Percentiles rank a stretch among this genome's conserved stretches.
These are phyloP conservation scores for Magnusiomyces suaveolens DNA, from an alignment of 1,139 yeast species.

Conservation along the genomic window DNA sequence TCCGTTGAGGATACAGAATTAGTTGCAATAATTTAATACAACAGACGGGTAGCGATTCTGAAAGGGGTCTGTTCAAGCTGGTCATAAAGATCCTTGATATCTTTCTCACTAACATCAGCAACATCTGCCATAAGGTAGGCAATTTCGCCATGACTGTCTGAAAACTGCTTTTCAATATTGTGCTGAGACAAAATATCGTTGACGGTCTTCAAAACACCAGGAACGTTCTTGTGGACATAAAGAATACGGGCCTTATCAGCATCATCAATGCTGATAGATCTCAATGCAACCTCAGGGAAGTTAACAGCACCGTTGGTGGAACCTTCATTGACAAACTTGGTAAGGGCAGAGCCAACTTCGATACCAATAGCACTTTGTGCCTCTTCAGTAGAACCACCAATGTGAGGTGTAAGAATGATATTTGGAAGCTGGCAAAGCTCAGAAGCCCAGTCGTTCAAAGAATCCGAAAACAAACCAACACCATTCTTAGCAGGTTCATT, in stretches of 20 bases:
- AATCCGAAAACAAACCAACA: constrained; percentile 60
- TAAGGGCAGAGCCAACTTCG: constrained; percentile 79
- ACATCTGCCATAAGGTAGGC: constrained; percentile 98
- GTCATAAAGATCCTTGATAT: constrained; percentile 75
- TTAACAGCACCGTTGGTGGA: constrained; percentile 92
- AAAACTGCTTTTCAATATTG: constrained; percentile 94
- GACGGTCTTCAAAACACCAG: constrained; percentile 96
- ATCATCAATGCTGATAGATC: constrained; percentile 84
- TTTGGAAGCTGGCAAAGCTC: constrained; percentile 78
- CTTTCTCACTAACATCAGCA: constrained; percentile 70
- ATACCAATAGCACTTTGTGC: constrained; percentile 97
- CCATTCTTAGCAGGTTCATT: constrained; percentile 98
- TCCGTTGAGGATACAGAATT: background rate
- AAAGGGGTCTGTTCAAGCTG: constrained; percentile 84
- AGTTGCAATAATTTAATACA: constrained; percentile 43
- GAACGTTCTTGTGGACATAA: constrained; percentile 94
- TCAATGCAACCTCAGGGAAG: constrained; percentile 95
- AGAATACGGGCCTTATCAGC: constrained; percentile 78
- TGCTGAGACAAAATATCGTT: constrained; percentile 90
- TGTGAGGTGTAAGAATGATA: constrained; percentile 90
- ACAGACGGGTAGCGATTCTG: constrained; percentile 82
- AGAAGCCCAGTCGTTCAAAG: constrained; percentile 72
- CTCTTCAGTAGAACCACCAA: constrained; percentile 98
- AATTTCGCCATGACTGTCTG: constrained; percentile 91
- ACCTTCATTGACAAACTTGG: constrained; percentile 94